Base-by-base conservation (phyloP, 2,329 filamentous ascomycete genomes). In the Colletotrichum nymphaeae region DNA sequence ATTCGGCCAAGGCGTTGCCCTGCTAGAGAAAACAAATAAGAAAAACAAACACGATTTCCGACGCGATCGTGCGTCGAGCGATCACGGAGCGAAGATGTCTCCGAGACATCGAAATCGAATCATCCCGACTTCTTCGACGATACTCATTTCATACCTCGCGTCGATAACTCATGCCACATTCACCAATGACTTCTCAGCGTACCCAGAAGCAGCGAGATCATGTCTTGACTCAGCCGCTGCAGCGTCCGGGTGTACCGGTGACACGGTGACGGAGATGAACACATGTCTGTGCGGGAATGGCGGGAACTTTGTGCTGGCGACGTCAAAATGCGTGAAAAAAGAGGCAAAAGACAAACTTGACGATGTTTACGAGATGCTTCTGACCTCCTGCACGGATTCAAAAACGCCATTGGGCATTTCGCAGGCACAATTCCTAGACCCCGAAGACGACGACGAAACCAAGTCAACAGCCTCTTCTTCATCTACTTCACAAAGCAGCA, bases 251-350 rank as follows among this genome's bases (percentile, higher is more conserved):
- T 73, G 71, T 49, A 62, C 60, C 46, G 71, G 71, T 22, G 42
- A 62, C 35, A 73, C 71, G 46, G 71, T 73, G 26, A 11, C 49
- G 7, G 55, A 73, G 22, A 73, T 73, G 67, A 73, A 73, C 11
- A 52, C 57, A 30, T 73, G 71, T 28, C 60, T 73, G 0, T 73
- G 71, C 49, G 71, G 71, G 19, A 73, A 73, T 22, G 71, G 71
- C 24, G 85, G 85, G 65, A 81, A 85, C 76, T 90, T 89, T 77
- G 80, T 90, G 70, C 84, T 83, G 42, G 81, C 83, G 32, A 78
- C 86, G 2, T 88, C 88, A 3, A 75, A 74, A 12, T 90, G 88
- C 74, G 78, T 90, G 12, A 86, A 84, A 19, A 70, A 76, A 32
- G 46, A 76, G 3, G 82, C 80, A 60, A 77, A 79, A 1, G 76